Base-by-base conservation (phyloP, 2,329 filamentous ascomycete species). In the Epichloe glyceriae region DNA sequence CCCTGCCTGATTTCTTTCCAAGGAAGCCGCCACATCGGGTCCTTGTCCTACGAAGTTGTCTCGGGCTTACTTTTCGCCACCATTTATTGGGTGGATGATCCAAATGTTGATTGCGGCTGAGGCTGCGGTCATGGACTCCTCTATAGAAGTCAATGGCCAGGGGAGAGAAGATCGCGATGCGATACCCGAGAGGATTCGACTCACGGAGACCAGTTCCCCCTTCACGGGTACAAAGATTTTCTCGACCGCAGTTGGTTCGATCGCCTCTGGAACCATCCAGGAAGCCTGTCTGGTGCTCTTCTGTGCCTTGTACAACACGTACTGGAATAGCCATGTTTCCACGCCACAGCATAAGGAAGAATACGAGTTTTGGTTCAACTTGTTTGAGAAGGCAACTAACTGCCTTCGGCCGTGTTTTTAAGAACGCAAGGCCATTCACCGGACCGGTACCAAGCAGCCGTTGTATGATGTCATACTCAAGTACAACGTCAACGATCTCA, bases 191-290 rank as follows among this genome's bases (percentile, higher is more conserved):
- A 53, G 64, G 1, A 8, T 67, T 0, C 51, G 49, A 0, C 56
- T 51, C 57, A 57, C 34, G 59, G 60, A 2, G 33, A 54, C 1
- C 34, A 17, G 3, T 66, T 59, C 39, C 64, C 64, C 3, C 39
- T 64, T 1, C 49, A 55, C 3, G 61, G 60, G 6, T 52, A 59
- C n/a, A 46, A 52, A 1, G 63, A 64, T 26, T 53, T 66, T 2
- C 54, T 67, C 30, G 49, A 55, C 12, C 56, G 63, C 4, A 7
- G 50, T 1, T 67, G 65, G 65, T 61, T 63, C 50, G 55, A 50
- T 20, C 64, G 66, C 5, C 53, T 67, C 1, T 69, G 66, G 66
- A 5, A 61, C 58, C 3, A 62, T 68, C 6, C 65, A 67, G 53
- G 66, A 67, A 43, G 59, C 59, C 1, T 61, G 58, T 2, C 53